A percentile compares a stretch with the other conserved stretches of the same genome.
phyloP scores from a whole-genome alignment of 164 flowering plant genomes.

The Brasenia schreberi region DNA sequence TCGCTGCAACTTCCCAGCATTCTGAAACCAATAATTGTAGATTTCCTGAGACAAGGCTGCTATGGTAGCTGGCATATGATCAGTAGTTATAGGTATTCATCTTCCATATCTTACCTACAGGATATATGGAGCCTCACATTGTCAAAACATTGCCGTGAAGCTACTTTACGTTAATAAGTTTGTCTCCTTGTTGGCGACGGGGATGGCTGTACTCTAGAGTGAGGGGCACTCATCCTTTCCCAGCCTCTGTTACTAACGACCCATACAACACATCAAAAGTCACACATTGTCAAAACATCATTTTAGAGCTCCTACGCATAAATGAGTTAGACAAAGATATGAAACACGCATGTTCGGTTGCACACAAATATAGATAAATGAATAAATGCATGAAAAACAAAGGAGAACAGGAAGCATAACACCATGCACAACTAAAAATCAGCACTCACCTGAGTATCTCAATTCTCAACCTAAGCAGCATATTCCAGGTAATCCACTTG shows the following conservation, averaged over 20 bases:
- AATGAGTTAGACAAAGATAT: too few species aligned
- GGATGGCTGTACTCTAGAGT: neutral
- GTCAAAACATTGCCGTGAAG: neutral
- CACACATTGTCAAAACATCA: neutral
- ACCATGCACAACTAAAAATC: conserved; percentile 12
- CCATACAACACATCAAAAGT: neutral
- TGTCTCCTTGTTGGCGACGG: neutral
- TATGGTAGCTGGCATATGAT: neutral
- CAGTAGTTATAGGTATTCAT: neutral
- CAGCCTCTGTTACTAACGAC: neutral
- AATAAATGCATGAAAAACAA: neutral
- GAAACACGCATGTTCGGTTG: neutral
- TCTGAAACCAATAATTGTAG: too few species aligned
- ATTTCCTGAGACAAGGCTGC: neutral
- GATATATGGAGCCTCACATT: neutral
- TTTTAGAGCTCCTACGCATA: neutral
- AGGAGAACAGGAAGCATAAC: neutral
- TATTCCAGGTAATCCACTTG: conserved; percentile 76
- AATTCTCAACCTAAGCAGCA: conserved; percentile 80
- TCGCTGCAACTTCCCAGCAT: too few species aligned
- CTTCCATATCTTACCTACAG: neutral
- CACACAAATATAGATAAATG: neutral
- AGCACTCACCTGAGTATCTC: conserved; percentile 88
- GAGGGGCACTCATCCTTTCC: neutral
- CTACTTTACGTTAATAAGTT: neutral